These are phyloP conservation scores for Teratosphaeria pseudoeucalypti DNA, from an alignment of 2,329 filamentous ascomycete species.

Conservation along the genomic window DNA sequence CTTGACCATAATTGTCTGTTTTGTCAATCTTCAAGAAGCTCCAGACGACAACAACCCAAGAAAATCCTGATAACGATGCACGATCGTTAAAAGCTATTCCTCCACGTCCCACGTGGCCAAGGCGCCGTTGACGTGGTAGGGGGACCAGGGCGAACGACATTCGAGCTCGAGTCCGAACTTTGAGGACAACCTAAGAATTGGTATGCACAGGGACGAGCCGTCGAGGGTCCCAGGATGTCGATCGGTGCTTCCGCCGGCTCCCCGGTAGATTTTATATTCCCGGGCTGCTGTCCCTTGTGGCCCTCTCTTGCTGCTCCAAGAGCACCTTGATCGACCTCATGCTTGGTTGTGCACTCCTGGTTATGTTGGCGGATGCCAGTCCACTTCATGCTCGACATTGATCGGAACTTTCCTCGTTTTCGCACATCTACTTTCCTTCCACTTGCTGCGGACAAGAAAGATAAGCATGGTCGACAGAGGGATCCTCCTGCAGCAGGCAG, in stretches of 20 bases:
- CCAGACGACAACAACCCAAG: too few relatives aligned
- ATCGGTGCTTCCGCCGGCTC: neutral
- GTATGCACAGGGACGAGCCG: neutral
- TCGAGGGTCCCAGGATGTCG: neutral
- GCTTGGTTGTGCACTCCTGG: neutral
- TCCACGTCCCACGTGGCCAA: neutral
- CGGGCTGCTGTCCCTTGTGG: neutral
- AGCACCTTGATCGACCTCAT: neutral
- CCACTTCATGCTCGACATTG: neutral
- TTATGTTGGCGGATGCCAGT: neutral
- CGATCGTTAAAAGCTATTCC: too few relatives aligned
- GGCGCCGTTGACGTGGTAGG: neutral
- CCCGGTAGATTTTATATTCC: neutral
- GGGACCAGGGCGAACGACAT: neutral
- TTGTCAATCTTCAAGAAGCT: neutral
- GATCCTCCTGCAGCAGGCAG: neutral
- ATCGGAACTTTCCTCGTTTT: neutral
- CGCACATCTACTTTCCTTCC: neutral
- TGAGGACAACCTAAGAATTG: neutral
- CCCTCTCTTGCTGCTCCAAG: neutral
- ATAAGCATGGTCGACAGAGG: neutral
- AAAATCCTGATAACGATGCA: too few relatives aligned
- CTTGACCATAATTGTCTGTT: neutral
- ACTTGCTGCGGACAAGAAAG: neutral
- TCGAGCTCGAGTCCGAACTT: neutral